Evolutionary conservation across 495 filamentous ascomycete genomes (phyloP), one percentile per base, ranked within the genome.

Genomic region (Podospora sp.): DNA sequence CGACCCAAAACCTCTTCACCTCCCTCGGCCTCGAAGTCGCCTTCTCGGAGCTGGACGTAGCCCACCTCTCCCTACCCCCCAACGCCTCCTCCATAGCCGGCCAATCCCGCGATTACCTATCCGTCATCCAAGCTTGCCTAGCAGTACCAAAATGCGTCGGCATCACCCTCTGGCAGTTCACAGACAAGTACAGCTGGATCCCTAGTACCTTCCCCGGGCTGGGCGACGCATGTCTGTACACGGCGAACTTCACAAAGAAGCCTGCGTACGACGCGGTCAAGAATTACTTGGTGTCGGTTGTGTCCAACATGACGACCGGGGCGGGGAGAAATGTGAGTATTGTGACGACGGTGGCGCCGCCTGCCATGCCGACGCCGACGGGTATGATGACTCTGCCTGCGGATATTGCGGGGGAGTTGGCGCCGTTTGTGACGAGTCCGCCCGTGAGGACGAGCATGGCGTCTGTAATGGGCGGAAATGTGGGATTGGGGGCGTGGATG

Each of bases 91-190:
- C 58, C 3, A 12, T 84, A 26, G 65, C 70, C n/a, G 76, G 83
- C 71, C 88, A 91, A 77, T 77, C 79, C 26, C 71, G 67, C 0
- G 85, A 87, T 63, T 90, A 89, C 66, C 67, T 75, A 14, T 78
- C 74, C 20, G 78, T 83, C 27, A 82, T 85, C 6, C 75, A 72
- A 16, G 83, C 85, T 0, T 90, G 88, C 67, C 62, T 85, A 25
- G 78, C 81, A 21, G 77, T 82, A 4, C 52, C 72, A 5, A 67
- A 73, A 3, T 91, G 88, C 63, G 80, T 89, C 22, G 88, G 86
- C 4, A 76, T 89, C 22, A 88, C 84, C 5, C 80, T 87, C 52
- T 89, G 87, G 87, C 83, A 88, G 71, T 89, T 84, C 76, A 85
- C 81, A 8, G 87, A 89, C 62, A 80, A 82, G 74, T 85, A 85